Evolutionary conservation across 495 filamentous ascomycete genomes (phyloP), one percentile per base, ranked within the genome.

Genomic region (Tuber aestivum): DNA sequence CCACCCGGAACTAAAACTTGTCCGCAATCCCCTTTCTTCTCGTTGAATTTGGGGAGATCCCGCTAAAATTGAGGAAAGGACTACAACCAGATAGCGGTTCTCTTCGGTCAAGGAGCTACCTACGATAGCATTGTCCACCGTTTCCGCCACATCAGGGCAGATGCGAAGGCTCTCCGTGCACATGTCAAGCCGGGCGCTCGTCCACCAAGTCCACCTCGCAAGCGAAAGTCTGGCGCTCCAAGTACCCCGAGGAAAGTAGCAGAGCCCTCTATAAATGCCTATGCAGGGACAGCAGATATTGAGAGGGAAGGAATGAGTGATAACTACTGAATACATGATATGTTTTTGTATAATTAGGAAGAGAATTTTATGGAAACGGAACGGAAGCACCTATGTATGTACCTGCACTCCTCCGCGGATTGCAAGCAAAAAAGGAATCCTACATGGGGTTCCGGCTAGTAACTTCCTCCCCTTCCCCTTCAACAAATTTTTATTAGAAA

Each of bases 1-100:
- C n/a, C 80, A 82, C 48, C 80, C 80, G 1, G 80, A 82, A 35
- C 73, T 82, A 41, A 82, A 82, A 71, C 48, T 76, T 40, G 80
- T 82, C 75, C 41, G 76, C 50, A 41, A 72, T 42, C 20, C 38
- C 42, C 48, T 14, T 37, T 38, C 21, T 40, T 16, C 23, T 56
- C 65, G 37, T 41, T 32, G 35, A 41, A 37, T 71, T 14, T 38
- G 27, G 7, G 6, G 10, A 21, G n/a, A 42, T 27, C 8, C 41
- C 18, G 72, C 18, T 72, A 40, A 70, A 27, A 37, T 35, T 18
- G 16, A 40, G 32, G 40, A 20, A 3, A 81, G 80, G 81, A 82
- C 56, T 79, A 79, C 69, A 75, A 75, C 27, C 38, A 35, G n/a
- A 78, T 82, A n/a, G 80, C 80, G 38, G 79, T 74, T 18, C 74